These are phyloP conservation scores for Litsea cubeba DNA, from an alignment of 164 flowering plant species.

Conservation along the genomic window DNA sequence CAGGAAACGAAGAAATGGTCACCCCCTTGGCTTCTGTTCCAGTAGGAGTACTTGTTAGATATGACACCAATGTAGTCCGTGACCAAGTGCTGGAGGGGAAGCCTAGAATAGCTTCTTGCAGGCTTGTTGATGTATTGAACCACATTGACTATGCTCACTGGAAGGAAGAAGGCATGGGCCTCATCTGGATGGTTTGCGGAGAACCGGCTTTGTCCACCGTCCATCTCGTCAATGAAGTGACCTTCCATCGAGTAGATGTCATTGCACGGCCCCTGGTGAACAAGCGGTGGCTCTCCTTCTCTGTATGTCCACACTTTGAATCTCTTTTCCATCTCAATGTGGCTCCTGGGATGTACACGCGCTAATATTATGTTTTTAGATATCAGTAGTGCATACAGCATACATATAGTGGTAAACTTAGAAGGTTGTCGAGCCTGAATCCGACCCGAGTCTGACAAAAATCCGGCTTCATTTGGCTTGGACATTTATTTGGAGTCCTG, in stretches of 20 bases:
- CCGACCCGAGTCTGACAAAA: too few relatives aligned
- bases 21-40: conserved; percentile 70
- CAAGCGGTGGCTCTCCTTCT: conserved; percentile 60
- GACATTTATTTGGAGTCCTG: too few relatives aligned
- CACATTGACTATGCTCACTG: conserved; percentile 53
- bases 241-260: conserved; percentile 57
- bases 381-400: too few relatives aligned
- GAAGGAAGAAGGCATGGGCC: conserved; percentile 14
- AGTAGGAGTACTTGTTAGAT: conserved; percentile 59
- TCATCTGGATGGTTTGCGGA: conserved; percentile 3
- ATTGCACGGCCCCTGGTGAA: conserved; percentile 49
- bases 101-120: conserved; percentile 12
- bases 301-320: conserved; percentile 58
- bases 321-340: conserved; percentile 59
- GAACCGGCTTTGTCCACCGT: neutral
- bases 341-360: conserved; percentile 1
- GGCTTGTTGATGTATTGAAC: conserved; percentile 47
- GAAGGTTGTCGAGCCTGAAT: too few relatives aligned
- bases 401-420: too few relatives aligned
- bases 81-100: conserved; percentile 33
- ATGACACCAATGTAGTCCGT: conserved; percentile 51
- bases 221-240: conserved; percentile 56
- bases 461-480: too few relatives aligned
- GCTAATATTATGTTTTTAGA: too few relatives aligned
- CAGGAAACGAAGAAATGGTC: conserved; percentile 87